Conservation (phyloP, 768 basidiomycete genomes). For the Ramaria sp. region DNA sequence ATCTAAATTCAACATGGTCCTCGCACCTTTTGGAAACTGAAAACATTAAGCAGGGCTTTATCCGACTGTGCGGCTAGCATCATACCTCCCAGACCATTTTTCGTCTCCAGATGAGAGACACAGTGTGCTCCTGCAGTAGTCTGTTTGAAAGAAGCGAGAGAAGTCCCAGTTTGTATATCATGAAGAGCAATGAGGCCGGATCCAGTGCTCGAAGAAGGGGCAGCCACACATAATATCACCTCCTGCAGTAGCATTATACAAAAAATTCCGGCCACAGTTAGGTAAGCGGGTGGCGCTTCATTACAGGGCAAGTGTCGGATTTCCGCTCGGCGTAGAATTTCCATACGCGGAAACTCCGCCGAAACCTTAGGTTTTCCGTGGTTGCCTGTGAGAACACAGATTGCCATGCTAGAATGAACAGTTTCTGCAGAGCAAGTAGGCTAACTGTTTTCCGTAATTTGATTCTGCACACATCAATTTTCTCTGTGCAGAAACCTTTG, state of each 20-base stretch:
- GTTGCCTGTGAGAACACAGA: too few relatives aligned
- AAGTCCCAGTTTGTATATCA: constrained; percentile 67
- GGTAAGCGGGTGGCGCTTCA: too few relatives aligned
- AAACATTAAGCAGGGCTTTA: constrained; percentile 82
- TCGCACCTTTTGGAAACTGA: constrained; percentile 85
- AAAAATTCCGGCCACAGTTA: background rate
- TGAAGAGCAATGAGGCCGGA: constrained; percentile 64
- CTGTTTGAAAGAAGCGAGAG: constrained; percentile 84
- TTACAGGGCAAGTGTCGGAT: too few relatives aligned
- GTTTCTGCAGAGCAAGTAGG: too few relatives aligned
- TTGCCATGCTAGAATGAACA: too few relatives aligned
- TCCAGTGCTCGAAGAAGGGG: constrained; percentile 36
- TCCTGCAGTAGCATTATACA: constrained; percentile 38
- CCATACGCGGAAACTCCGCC: too few relatives aligned
- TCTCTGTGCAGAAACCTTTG: too few relatives aligned
- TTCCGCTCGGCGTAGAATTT: too few relatives aligned
- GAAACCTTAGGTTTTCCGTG: too few relatives aligned
- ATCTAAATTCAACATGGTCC: background rate
- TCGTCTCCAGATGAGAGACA: constrained; percentile 57
- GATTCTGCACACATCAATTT: too few relatives aligned
- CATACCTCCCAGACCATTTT: constrained; percentile 68
- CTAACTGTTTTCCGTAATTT: too few relatives aligned
- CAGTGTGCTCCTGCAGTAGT: constrained; percentile 54
- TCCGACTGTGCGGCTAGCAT: constrained; percentile 79
- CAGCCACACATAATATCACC: constrained; percentile 51